Evolutionary conservation across 768 basidiomycete species (phyloP).

Genomic region (Russula griseocarnosa): DNA sequence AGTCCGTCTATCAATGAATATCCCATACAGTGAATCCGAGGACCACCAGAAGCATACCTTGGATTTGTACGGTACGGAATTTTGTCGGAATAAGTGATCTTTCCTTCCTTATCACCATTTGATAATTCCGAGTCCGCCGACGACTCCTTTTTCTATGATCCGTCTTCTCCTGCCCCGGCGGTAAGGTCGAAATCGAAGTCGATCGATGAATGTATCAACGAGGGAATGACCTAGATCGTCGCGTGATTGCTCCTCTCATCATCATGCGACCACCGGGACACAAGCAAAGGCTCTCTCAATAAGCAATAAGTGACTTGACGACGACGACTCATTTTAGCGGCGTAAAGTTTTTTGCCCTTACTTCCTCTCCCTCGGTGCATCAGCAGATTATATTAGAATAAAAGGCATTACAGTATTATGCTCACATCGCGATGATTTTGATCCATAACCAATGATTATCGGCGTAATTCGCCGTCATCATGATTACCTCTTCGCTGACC

Average conservation of each 20-base stretch:
- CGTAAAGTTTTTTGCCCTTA: no score
- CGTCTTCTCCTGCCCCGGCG: background rate
- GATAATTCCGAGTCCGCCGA: conserved; percentile 18
- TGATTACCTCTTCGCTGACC: no score
- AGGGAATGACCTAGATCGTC: conserved; percentile 49
- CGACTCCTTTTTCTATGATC: conserved; percentile 19
- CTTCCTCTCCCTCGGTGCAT: no score
- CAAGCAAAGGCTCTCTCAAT: background rate
- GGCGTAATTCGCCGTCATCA: no score
- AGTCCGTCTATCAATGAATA: conserved; percentile 51
- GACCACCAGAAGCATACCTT: conserved; percentile 44
- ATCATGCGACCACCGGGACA: background rate
- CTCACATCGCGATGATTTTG: no score
- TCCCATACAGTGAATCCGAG: conserved; percentile 38
- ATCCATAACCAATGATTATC: no score
- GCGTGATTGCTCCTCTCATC: conserved; percentile 36
- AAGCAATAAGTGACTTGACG: background rate
- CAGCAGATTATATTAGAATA: no score
- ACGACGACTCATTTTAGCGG: no score
- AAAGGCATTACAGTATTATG: no score
- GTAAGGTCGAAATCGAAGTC: no score
- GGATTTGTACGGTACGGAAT: conserved; percentile 59
- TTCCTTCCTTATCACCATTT: conserved; percentile 1
- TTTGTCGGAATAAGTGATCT: conserved; percentile 48
- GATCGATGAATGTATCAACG: background rate